These are phyloP conservation scores for Hypocrella siamensis DNA, from an alignment of 2,329 filamentous ascomycete species.

Conservation along the genomic window DNA sequence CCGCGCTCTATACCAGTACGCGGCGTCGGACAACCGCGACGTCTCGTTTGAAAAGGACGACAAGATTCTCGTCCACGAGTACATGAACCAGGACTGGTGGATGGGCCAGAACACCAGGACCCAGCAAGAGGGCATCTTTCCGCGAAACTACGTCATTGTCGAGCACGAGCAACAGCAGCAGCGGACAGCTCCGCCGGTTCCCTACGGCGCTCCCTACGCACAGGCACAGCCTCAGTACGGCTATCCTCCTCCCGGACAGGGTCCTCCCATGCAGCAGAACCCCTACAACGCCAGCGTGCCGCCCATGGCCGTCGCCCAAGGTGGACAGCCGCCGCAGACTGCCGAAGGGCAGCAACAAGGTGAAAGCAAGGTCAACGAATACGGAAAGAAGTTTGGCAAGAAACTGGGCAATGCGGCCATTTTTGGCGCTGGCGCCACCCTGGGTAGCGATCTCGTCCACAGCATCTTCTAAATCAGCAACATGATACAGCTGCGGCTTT, in stretches of 20 bases:
- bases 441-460: conserved; percentile 82
- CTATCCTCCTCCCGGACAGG: conserved; percentile 13
- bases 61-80: conserved; percentile 64
- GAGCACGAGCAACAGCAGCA: conserved; percentile 41
- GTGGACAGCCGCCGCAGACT: conserved; percentile 19
- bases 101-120: conserved; percentile 76
- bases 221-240: conserved; percentile 13
- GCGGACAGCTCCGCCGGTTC: conserved; percentile 17
- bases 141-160: conserved; percentile 71
- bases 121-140: conserved; percentile 81
- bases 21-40: conserved; percentile 64
- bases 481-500: too few species aligned
- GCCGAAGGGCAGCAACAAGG: conserved; percentile 22
- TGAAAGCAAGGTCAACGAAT: conserved; percentile 49
- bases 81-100: conserved; percentile 98
- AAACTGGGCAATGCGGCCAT: conserved; percentile 71
- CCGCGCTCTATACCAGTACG: conserved; percentile 72
- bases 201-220: conserved; percentile 21
- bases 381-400: conserved; percentile 92
- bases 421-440: conserved; percentile 83
- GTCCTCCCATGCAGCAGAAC: conserved; percentile 34
- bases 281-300: conserved; percentile 59
- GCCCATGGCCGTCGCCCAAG: conserved; percentile 55
- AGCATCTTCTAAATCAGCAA: conserved; percentile 75
- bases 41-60: conserved; percentile 70